A percentile compares a stretch with the other conserved stretches of the same genome.
Evolutionary conservation across 257 asterid genomes (phyloP).

Genomic region (Lavandula angustifolia): DNA sequence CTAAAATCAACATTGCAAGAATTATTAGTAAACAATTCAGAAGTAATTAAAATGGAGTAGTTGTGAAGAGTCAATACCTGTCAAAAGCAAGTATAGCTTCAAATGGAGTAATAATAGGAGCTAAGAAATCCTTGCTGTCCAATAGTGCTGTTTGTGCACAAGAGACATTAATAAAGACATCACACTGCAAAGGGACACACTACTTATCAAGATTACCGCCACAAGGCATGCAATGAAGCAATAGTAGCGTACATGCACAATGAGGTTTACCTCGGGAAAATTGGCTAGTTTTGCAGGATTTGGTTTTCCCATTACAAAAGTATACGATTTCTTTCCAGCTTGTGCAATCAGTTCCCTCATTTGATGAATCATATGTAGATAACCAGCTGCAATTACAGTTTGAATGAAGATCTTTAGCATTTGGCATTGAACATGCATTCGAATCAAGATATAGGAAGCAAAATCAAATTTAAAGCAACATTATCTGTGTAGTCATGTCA

Average conservation of each 20-base stretch:
- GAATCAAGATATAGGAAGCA: neutral
- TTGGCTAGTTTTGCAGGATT: slow-evolving; percentile 96
- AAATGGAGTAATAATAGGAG: slow-evolving; percentile 93
- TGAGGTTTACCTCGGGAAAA: slow-evolving; percentile 78
- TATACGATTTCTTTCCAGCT: slow-evolving; percentile 90
- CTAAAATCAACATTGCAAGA: neutral
- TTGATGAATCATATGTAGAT: slow-evolving; percentile 85
- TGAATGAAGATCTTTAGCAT: slow-evolving; percentile 29
- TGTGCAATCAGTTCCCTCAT: slow-evolving; percentile 72
- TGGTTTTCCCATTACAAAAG: slow-evolving; percentile 93
- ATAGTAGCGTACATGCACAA: neutral
- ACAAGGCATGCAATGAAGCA: slow-evolving; percentile 11
- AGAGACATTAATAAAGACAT: slow-evolving; percentile 79
- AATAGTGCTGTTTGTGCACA: slow-evolving; percentile 89
- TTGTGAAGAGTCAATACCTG: slow-evolving; percentile 46
- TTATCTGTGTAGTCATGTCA: slow-evolving; percentile 7
- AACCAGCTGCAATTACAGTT: slow-evolving; percentile 69
- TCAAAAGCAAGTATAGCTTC: slow-evolving; percentile 90
- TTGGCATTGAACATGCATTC: slow-evolving; percentile 19
- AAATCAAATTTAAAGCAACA: slow-evolving; percentile 8
- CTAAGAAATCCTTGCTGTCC: slow-evolving; percentile 95
- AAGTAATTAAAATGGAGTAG: slow-evolving; percentile 20
- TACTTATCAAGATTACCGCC: slow-evolving; percentile 22
- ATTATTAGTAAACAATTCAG: slow-evolving; percentile 21
- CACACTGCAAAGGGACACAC: slow-evolving; percentile 59